Base-by-base conservation (phyloP, 768 basidiomycete genomes). In the Psilocybe azurescens region DNA sequence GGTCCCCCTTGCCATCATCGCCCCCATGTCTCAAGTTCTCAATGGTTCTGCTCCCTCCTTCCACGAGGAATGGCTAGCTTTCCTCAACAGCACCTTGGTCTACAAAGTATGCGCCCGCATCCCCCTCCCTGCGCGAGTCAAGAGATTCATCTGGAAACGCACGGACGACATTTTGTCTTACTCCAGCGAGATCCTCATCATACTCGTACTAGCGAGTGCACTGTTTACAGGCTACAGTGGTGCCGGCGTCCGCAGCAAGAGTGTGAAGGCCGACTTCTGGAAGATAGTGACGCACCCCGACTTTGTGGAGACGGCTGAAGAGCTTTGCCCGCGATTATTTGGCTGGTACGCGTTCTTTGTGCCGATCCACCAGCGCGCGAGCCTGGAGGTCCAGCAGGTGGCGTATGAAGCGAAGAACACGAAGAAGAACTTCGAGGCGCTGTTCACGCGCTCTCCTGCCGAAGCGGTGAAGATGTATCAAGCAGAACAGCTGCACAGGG, bases 391-490 rank as follows among this genome's bases (percentile, higher is more conserved):
- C 20, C 48, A 48, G 52, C 32, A 29, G 38, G 46, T 54, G 7
- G 33, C 28, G 20, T 30, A 18, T 13, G 46, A 30, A n/a, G 48
- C 13, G 41, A 53, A 13, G 11, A 11, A 49, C 10, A 29, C 18
- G n/a, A 18, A 20, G 32, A 36, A 29, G 13, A 46, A n/a, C 18
- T 38, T 60, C 30, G 20, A 28, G 6, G 28, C 53, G 11, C 47
- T 61, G 5, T 56, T 61, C 41, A 30, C 13, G 10, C 53, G 33
- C n/a, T 50, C 60, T 28, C 60, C 60, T 10, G 53, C 32, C 8
- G 60, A 61, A 36, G 60, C 53, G 1, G 14, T 41, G 1, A 44
- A n/a, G 28, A 29, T 39, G 2, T 29, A 56, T 30, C 33, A 44
- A 18, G 52, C 13, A 39, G 48, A 8, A 20, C 24, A 16, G 38